Percentiles rank a stretch among this genome's conserved stretches.
Conservation (phyloP, 768 basidiomycete genomes). For the Royoungia palumana region DNA sequence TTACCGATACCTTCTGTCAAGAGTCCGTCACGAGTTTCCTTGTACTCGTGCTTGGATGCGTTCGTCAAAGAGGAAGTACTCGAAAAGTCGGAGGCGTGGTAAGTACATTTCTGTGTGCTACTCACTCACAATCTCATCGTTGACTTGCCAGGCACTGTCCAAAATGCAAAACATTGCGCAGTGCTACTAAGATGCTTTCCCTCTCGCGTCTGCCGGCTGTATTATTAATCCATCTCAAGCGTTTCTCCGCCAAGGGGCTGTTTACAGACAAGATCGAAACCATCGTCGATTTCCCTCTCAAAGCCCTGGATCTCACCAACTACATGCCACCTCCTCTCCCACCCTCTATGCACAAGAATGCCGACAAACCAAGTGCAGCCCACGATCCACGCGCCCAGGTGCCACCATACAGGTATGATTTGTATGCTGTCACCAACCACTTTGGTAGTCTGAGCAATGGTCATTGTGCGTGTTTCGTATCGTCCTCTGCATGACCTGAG, state of each 20-base stretch:
- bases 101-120: constrained; percentile 17
- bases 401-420: constrained; percentile 90
- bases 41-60: constrained; percentile 81
- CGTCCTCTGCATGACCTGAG: background rate
- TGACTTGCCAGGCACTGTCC: constrained; percentile 80
- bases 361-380: constrained; percentile 18
- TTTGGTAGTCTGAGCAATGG: constrained; percentile 92
- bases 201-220: constrained; percentile 92
- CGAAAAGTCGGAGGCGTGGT: constrained; percentile 95
- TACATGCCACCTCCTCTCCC: constrained; percentile 84
- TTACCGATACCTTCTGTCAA: constrained; percentile 77
- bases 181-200: constrained; percentile 82
- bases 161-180: constrained; percentile 83
- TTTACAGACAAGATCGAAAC: constrained; percentile 98
- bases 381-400: constrained; percentile 79
- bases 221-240: constrained; percentile 86
- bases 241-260: constrained; percentile 85
- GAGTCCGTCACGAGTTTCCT: constrained; percentile 54
- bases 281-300: constrained; percentile 84
- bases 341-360: constrained; percentile 53
- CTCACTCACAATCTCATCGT: background rate
- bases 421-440: constrained; percentile 96
- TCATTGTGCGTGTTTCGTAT: constrained; percentile 68
- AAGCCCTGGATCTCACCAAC: constrained; percentile 59
- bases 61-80: constrained; percentile 90